Evolutionary conservation across 495 filamentous ascomycete genomes (phyloP), one percentile per base, ranked within the genome.

Genomic region (Monascus purpureus): DNA sequence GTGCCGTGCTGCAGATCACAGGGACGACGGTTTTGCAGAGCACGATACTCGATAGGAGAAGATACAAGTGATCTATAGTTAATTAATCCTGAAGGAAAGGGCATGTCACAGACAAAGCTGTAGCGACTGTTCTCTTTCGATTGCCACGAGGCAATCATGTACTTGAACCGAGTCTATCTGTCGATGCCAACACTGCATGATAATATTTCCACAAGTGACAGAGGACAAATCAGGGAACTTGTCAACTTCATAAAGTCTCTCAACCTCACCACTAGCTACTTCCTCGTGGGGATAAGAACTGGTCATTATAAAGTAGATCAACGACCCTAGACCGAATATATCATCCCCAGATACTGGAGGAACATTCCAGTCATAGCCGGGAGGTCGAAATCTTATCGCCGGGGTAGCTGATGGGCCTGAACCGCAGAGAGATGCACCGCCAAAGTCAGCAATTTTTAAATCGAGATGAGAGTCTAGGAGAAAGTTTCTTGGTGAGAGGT

Each of bases 401-500:
- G 33, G 24, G 29, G 16, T 15, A 13, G 23, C 24, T 15, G 22
- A 17, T 18, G 36, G 13, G 6, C 25, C 19, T 16, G 22, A 27
- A n/a, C 29, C 36, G n/a, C 16, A 17, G 4, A 38, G 17, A 25
- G 29, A 31, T 23, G 29, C 16, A 13, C 36, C 28, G 14, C 15
- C 29, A 18, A 38, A 50, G 29, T 47, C 45, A 15, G 40, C 36
- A 32, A 50, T 47, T 17, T 42, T 43, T 6, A 50, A 33, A 13
- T 35, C 25, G 4, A 50, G 46, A 28, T 42, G 17, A 16, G 22
- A 26, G 32, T 43, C 44, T 8, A 50, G 37, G 14, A 50, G 33
- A 27, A 47, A 47, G 37, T 50, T 50, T 15, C 42, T 37, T 19
- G 46, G 44, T 12, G 28, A 17, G 13, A 50, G 12, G 25, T 50